phyloP scores from a whole-genome alignment of 176 grass and related monocot species.

The Carex scoparia region DNA sequence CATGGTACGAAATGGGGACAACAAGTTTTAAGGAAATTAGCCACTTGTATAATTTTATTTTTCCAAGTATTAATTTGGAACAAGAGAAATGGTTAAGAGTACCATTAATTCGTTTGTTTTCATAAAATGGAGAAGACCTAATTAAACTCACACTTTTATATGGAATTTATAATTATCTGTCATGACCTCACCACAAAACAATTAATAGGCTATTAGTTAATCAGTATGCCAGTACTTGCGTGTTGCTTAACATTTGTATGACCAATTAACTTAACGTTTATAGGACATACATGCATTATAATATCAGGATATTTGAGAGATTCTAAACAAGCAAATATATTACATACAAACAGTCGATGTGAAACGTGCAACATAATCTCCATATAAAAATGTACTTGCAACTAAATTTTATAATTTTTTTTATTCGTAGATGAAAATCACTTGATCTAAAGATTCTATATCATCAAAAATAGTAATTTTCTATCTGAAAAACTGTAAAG shows the following conservation, averaged over 20 bases:
- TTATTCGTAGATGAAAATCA: too few species aligned
- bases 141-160: neutral
- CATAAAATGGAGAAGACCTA: neutral
- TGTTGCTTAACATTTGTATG: slow-evolving; percentile 1
- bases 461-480: too few species aligned
- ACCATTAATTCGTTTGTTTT: neutral
- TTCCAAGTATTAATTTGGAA: too few species aligned
- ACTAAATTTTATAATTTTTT: too few species aligned
- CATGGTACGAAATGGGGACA: neutral
- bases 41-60: neutral
- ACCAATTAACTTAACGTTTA: neutral
- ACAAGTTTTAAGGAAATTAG: neutral
- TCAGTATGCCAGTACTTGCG: neutral
- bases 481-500: too few species aligned
- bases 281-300: neutral
- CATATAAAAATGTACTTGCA: too few species aligned
- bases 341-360: neutral
- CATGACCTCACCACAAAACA: neutral
- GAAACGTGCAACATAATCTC: too few species aligned
- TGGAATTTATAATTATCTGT: neutral
- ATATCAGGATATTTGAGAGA: neutral
- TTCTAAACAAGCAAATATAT: neutral
- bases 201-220: neutral
- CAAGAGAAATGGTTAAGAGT: neutral
- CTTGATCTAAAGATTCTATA: too few species aligned